Conservation (phyloP, 2,329 filamentous ascomycete species). For the Fusarium mundagurra region DNA sequence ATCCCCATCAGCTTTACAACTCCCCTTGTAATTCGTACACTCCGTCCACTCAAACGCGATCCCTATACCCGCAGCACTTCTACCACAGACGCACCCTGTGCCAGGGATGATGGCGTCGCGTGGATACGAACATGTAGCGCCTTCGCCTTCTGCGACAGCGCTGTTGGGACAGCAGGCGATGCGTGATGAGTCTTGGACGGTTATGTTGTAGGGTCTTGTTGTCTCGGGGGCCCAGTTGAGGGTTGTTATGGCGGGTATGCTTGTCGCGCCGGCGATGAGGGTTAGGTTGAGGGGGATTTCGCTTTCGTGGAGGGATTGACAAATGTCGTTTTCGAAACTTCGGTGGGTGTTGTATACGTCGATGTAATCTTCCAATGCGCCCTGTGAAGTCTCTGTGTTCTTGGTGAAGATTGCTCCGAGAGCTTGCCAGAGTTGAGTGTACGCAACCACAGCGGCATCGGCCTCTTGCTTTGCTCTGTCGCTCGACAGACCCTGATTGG, state of each 20-base stretch:
- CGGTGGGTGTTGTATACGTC: constrained; percentile 45
- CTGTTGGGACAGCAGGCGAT: constrained; percentile 48
- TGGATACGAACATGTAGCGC: constrained; percentile 46
- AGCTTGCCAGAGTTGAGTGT: constrained; percentile 45
- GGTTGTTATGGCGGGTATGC: constrained; percentile 43
- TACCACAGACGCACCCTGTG: constrained; percentile 50
- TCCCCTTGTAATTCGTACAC: constrained; percentile 47
- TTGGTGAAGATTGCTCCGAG: constrained; percentile 47
- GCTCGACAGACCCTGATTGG: constrained; percentile 34
- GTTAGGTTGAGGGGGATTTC: constrained; percentile 48
- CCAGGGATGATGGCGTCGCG: constrained; percentile 42
- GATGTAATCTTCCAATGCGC: constrained; percentile 47
- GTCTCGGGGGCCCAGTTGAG: constrained; percentile 45
- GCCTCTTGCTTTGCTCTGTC: constrained; percentile 33
- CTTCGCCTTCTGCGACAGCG: constrained; percentile 34
- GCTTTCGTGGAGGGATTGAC: constrained; percentile 46
- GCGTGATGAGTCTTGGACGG: constrained; percentile 47
- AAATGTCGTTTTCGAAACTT: constrained; percentile 48
- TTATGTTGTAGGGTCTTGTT: constrained; percentile 44
- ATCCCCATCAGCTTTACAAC: constrained; percentile 42
- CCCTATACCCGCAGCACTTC: constrained; percentile 35
- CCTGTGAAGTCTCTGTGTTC: constrained; percentile 8
- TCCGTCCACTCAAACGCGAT: constrained; percentile 49
- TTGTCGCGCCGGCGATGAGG: constrained; percentile 46
- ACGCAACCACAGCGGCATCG: constrained; percentile 42